Conservation (phyloP, 225 moss, liverwort and hornwort species). For the Antitrichia curtipendula region DNA sequence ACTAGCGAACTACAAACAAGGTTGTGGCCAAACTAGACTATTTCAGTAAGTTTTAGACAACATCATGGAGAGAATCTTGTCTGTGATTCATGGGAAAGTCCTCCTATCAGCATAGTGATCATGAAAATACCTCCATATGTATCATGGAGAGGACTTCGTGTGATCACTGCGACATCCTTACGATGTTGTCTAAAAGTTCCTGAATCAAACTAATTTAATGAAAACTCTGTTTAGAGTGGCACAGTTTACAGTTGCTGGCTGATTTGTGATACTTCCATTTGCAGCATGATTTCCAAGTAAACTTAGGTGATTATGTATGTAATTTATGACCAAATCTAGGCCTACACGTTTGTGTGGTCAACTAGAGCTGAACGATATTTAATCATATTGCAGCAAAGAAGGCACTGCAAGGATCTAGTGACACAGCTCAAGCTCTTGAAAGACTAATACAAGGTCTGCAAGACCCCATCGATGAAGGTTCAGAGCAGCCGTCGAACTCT, state of each 20-base stretch:
- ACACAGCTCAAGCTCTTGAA: constrained; percentile 44
- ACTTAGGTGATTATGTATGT: neutral
- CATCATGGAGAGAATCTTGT: neutral
- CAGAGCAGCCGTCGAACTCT: neutral
- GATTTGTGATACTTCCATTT: neutral
- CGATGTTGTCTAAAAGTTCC: neutral
- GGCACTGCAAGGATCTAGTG: constrained; percentile 23
- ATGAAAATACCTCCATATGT: neutral
- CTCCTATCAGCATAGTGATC: neutral
- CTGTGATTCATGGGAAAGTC: neutral
- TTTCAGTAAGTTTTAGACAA: neutral
- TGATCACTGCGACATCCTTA: neutral
- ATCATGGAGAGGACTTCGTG: neutral
- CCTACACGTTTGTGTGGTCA: neutral
- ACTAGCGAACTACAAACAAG: neutral
- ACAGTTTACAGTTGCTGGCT: neutral
- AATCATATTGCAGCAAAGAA: constrained; percentile 25
- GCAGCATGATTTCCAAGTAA: neutral
- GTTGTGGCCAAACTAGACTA: neutral
- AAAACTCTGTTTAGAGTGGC: neutral
- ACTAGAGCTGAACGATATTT: neutral
- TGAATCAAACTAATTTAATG: neutral
- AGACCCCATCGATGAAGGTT: constrained; percentile 6
- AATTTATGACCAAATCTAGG: neutral
- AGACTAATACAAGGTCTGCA: constrained; percentile 29